phyloP scores from a whole-genome alignment of 2,329 filamentous ascomycete genomes.

The Xylaria sp. region DNA sequence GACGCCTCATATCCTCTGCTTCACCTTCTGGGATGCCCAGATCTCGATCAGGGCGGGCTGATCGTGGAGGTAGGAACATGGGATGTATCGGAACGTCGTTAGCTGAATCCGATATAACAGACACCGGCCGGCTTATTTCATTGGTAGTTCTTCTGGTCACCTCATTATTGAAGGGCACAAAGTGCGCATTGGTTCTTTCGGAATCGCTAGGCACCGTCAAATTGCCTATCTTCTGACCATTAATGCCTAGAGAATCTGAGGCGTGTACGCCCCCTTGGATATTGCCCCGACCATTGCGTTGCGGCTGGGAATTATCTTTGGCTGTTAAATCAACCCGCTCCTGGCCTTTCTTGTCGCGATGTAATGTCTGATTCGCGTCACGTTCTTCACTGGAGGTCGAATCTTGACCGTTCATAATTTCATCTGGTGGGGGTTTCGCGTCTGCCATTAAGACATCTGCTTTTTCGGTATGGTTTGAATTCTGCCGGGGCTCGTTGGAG shows the following conservation, averaged over 20 bases:
- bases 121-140: slow-evolving; percentile 42
- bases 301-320: slow-evolving; percentile 16
- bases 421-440: slow-evolving; percentile 39
- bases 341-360: slow-evolving; percentile 12
- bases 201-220: slow-evolving; percentile 29
- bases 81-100: slow-evolving; percentile 74
- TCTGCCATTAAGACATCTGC: slow-evolving; percentile 49
- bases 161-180: slow-evolving; percentile 32
- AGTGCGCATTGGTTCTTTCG: slow-evolving; percentile 38
- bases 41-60: slow-evolving; percentile 74
- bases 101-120: slow-evolving; percentile 56
- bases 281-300: slow-evolving; percentile 26
- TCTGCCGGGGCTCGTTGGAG: slow-evolving; percentile 28
- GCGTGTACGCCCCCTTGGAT: slow-evolving; percentile 17
- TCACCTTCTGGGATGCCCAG: slow-evolving; percentile 77
- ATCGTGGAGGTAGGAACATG: slow-evolving; percentile 74
- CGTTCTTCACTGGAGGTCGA: slow-evolving; percentile 40
- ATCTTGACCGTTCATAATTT: slow-evolving; percentile 35
- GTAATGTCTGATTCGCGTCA: slow-evolving; percentile 19
- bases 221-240: slow-evolving; percentile 37
- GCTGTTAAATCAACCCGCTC: neutral
- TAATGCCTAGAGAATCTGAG: slow-evolving; percentile 12
- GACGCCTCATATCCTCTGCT: slow-evolving; percentile 80
- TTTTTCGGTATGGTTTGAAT: slow-evolving; percentile 31
- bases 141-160: slow-evolving; percentile 36